Conservation (phyloP, 148 eudicot species). For the Fagopyrum tataricum region DNA sequence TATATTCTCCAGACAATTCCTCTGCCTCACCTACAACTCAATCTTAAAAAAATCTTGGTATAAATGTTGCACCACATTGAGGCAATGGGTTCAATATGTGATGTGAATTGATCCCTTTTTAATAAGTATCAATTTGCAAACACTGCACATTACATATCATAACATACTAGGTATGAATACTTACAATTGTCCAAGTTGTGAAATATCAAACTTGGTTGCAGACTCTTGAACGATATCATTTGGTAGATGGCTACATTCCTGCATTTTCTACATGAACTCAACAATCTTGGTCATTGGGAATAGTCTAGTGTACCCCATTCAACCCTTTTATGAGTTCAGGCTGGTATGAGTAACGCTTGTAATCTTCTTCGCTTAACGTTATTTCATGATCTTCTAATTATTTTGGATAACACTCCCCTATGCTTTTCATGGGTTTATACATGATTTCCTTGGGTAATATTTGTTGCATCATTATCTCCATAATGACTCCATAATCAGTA, state of each 20-base stretch:
- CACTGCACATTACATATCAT: too few species aligned
- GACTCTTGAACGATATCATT: constrained; percentile 88
- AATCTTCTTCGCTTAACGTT: constrained; percentile 58
- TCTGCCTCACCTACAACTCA: too few species aligned
- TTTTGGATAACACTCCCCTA: constrained; percentile 83
- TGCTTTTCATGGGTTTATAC: constrained; percentile 92
- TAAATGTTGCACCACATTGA: too few species aligned
- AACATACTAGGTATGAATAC: too few species aligned
- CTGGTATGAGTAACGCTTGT: constrained; percentile 62
- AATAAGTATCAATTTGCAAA: too few species aligned
- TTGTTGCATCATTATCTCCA: constrained; percentile 99
- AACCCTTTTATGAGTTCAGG: constrained; percentile 67
- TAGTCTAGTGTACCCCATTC: constrained; percentile 71
- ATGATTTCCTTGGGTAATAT: constrained; percentile 89
- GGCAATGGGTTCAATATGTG: too few species aligned
- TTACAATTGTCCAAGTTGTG: constrained; percentile 86
- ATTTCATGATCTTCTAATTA: constrained; percentile 86
- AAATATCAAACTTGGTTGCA: constrained; percentile 80
- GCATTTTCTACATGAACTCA: constrained; percentile 99
- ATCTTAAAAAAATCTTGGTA: too few species aligned
- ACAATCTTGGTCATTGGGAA: constrained; percentile 84
- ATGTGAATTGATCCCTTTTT: too few species aligned
- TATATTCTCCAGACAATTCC: too few species aligned
- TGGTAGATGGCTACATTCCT: constrained; percentile 98
- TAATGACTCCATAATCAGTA: constrained; percentile 89